Evolutionary conservation across 1,284 basidiomycete species (phyloP).

Genomic region (Boletus subluridellus): DNA sequence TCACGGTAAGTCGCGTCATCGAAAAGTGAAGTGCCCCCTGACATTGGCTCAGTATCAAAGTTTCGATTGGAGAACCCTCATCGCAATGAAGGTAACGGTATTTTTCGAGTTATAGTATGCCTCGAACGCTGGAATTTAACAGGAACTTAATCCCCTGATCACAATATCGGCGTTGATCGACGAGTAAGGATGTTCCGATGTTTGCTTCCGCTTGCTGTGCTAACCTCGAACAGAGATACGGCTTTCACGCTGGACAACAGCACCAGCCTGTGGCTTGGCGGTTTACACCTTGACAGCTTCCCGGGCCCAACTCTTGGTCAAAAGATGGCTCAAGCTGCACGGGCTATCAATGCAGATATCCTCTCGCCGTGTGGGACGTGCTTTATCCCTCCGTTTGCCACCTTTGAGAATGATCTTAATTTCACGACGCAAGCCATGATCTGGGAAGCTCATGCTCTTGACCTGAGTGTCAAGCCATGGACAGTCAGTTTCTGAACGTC

Average conservation of each 20-base stretch:
- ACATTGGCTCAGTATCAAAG: conserved; percentile 57
- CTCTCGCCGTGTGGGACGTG: conserved; percentile 61
- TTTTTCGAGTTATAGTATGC: background rate
- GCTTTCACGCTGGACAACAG: conserved; percentile 38
- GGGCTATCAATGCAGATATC: conserved; percentile 61
- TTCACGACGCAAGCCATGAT: conserved; percentile 72
- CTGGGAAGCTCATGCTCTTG: conserved; percentile 58
- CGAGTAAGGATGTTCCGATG: conserved; percentile 40
- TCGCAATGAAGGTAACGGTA: conserved; percentile 59
- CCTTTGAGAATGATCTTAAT: conserved; percentile 43
- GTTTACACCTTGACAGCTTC: conserved; percentile 54
- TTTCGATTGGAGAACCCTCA: conserved; percentile 72
- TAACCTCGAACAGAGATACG: conserved; percentile 39
- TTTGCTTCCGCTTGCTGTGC: background rate
- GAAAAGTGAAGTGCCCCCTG: background rate
- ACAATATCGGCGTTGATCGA: conserved; percentile 59
- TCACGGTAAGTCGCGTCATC: conserved; percentile 48
- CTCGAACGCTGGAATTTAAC: background rate
- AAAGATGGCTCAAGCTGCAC: conserved; percentile 63
- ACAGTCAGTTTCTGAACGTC: conserved; percentile 48
- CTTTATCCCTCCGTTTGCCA: conserved; percentile 22
- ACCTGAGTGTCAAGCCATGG: conserved; percentile 66
- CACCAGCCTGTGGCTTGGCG: conserved; percentile 60
- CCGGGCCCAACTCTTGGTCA: conserved; percentile 51
- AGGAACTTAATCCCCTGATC: conserved; percentile 51